A percentile compares a stretch with the other conserved stretches of the same genome.
These are phyloP conservation scores for Psilocybe sp. DNA, from an alignment of 768 basidiomycete genomes.

Conservation along the genomic window DNA sequence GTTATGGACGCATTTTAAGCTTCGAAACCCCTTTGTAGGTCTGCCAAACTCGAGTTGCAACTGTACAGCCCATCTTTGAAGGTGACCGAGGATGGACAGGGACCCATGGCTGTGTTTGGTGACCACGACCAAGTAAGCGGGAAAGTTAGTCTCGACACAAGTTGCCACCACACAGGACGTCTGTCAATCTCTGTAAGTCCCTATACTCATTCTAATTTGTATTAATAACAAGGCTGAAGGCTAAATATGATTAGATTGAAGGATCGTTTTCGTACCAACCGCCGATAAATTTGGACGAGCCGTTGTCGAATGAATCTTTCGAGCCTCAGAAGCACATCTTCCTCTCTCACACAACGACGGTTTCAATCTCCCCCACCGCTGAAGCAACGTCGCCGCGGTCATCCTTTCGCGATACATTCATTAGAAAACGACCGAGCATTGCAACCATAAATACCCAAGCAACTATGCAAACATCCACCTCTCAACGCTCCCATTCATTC, in stretches of 20 bases:
- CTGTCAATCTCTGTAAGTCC: slow-evolving; percentile 51
- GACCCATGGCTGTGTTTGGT: slow-evolving; percentile 53
- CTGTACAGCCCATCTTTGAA: slow-evolving; percentile 63
- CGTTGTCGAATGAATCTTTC: slow-evolving; percentile 12
- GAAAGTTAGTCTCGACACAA: slow-evolving; percentile 54
- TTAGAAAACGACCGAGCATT: slow-evolving; percentile 43
- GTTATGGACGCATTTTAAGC: background rate
- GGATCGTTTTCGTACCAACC: slow-evolving; percentile 51
- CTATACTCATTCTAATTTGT: background rate
- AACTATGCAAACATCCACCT: slow-evolving; percentile 26
- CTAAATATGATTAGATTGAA: slow-evolving; percentile 47
- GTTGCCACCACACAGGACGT: slow-evolving; percentile 50
- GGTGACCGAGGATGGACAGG: slow-evolving; percentile 28
- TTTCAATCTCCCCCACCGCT: slow-evolving; percentile 34
- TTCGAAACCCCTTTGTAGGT: slow-evolving; percentile 28
- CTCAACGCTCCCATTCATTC: slow-evolving; percentile 46
- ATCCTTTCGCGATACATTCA: slow-evolving; percentile 42
- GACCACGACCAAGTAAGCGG: slow-evolving; percentile 61
- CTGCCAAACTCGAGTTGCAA: slow-evolving; percentile 56
- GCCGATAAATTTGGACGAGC: slow-evolving; percentile 21
- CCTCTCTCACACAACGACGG: slow-evolving; percentile 41
- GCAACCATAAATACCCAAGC: slow-evolving; percentile 33
- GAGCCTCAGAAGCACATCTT: slow-evolving; percentile 43
- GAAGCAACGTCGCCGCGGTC: slow-evolving; percentile 30
- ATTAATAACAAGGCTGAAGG: background rate